phyloP scores from a whole-genome alignment of 2,329 filamentous ascomycete genomes.

The Mycosphaerella sp. region DNA sequence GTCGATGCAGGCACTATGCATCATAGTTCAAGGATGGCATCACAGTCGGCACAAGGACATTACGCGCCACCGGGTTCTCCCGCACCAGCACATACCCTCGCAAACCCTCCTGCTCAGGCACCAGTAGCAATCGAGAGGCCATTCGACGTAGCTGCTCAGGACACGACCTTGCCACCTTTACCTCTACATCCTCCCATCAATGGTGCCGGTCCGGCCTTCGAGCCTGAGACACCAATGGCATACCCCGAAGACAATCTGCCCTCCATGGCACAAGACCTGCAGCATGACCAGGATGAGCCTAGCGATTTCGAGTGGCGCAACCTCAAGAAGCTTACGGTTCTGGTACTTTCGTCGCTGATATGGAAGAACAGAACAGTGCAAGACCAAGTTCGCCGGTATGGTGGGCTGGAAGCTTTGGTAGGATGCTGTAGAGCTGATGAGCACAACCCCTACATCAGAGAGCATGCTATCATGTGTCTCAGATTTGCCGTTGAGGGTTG shows the following conservation, averaged over 20 bases:
- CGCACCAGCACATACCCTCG: not conserved
- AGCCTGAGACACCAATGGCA: constrained; percentile 38
- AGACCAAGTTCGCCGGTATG: constrained; percentile 75
- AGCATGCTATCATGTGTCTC: constrained; percentile 82
- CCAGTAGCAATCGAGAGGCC: constrained; percentile 57
- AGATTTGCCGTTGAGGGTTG: constrained; percentile 66
- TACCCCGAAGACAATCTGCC: constrained; percentile 36
- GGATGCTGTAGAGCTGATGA: constrained; percentile 89
- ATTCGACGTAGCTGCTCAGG: constrained; percentile 46
- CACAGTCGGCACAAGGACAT: constrained; percentile 6
- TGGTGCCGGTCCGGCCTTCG: constrained; percentile 39
- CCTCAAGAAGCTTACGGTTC: constrained; percentile 86
- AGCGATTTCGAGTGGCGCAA: constrained; percentile 68
- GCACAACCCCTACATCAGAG: constrained; percentile 88
- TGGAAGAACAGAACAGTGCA: constrained; percentile 83
- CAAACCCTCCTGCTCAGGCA: constrained; percentile 16
- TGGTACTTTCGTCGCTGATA: constrained; percentile 81
- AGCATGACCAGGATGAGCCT: constrained; percentile 54
- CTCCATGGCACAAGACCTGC: constrained; percentile 20
- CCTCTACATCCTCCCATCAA: constrained; percentile 26
- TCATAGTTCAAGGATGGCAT: constrained; percentile 9
- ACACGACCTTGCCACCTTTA: constrained; percentile 33
- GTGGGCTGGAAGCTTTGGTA: constrained; percentile 79
- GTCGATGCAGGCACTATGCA: constrained; percentile 25
- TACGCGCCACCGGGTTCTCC: constrained; percentile 6